Evolutionary conservation across 768 basidiomycete genomes (phyloP).

Genomic region (Asterophora lycoperdoides): DNA sequence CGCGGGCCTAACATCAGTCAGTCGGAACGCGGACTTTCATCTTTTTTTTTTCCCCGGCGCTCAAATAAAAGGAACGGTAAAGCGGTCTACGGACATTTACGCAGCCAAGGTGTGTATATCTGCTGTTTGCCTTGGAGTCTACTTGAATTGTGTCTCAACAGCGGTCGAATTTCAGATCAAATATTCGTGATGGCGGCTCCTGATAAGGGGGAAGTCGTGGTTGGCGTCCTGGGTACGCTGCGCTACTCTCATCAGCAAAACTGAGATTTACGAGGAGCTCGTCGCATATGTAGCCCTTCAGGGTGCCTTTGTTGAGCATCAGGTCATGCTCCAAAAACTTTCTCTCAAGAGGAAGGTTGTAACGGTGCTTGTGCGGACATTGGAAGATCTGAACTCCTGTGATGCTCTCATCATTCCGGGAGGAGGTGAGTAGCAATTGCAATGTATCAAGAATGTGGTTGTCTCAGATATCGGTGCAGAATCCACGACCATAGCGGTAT

Average conservation of each 20-base stretch:
- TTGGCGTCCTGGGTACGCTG: conserved; percentile 52
- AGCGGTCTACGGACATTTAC: neutral
- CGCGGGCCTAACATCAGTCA: no score
- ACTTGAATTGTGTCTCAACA: neutral
- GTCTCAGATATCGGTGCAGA: conserved; percentile 40
- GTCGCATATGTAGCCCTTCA: conserved; percentile 65
- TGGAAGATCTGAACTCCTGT: conserved; percentile 69
- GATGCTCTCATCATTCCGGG: conserved; percentile 92
- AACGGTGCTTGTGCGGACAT: conserved; percentile 62
- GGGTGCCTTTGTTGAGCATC: conserved; percentile 90
- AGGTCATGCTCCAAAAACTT: conserved; percentile 60
- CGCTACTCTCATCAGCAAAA: neutral
- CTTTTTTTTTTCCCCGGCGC: neutral
- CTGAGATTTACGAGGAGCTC: conserved; percentile 3
- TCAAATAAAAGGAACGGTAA: neutral
- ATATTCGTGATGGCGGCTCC: conserved; percentile 4
- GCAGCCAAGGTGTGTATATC: neutral
- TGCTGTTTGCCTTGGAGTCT: neutral
- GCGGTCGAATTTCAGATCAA: neutral
- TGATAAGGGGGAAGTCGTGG: conserved; percentile 19
- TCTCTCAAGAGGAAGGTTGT: conserved; percentile 40
- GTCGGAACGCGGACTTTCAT: conserved; percentile 6
- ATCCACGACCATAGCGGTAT: conserved; percentile 86
- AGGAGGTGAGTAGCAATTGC: conserved; percentile 50
- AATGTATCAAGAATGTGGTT: neutral